phyloP scores from a whole-genome alignment of 306 rosid genomes.

The Crotalaria pallida region DNA sequence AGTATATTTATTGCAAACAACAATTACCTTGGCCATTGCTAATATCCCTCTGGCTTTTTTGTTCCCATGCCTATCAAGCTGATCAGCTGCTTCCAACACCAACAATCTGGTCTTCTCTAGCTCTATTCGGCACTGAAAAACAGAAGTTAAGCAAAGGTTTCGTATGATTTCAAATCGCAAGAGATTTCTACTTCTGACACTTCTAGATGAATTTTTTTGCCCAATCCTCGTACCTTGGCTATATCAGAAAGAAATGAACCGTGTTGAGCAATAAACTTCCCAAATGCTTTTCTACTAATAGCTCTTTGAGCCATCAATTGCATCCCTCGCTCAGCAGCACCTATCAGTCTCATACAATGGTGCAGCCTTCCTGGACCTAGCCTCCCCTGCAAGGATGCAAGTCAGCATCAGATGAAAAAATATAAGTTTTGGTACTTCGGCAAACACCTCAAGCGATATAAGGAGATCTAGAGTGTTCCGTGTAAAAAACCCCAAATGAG shows the following conservation, averaged over 20 bases:
- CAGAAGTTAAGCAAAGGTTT: not conserved
- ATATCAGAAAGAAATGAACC: slow-evolving; percentile 83
- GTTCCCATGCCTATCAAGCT: slow-evolving; percentile 84
- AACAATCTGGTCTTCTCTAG: slow-evolving; percentile 73
- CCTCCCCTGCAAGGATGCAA: slow-evolving; percentile 66
- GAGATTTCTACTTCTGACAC: not conserved
- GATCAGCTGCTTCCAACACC: slow-evolving; percentile 93
- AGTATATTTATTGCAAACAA: not conserved
- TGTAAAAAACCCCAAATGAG: not conserved
- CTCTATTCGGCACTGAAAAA: slow-evolving; percentile 79
- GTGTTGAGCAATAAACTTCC: slow-evolving; percentile 87
- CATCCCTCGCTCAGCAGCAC: slow-evolving; percentile 94
- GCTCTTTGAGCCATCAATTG: slow-evolving; percentile 78
- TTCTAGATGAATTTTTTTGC: not conserved
- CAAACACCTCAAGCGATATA: not conserved
- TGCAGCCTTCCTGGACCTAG: slow-evolving; percentile 97
- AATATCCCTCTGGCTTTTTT: slow-evolving; percentile 78
- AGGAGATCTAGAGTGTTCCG: not conserved
- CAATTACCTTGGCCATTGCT: slow-evolving; percentile 92
- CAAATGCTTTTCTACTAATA: slow-evolving; percentile 70
- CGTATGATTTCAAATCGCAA: not conserved
- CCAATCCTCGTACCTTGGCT: slow-evolving; percentile 56
- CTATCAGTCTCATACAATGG: slow-evolving; percentile 96
- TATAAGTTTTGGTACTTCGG: not conserved
- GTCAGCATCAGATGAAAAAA: slow-evolving; percentile 1